A percentile compares a stretch with the other conserved stretches of the same genome.
phyloP scores from a whole-genome alignment of 2,329 filamentous ascomycete genomes.

The Cordyceps pruinosa region DNA sequence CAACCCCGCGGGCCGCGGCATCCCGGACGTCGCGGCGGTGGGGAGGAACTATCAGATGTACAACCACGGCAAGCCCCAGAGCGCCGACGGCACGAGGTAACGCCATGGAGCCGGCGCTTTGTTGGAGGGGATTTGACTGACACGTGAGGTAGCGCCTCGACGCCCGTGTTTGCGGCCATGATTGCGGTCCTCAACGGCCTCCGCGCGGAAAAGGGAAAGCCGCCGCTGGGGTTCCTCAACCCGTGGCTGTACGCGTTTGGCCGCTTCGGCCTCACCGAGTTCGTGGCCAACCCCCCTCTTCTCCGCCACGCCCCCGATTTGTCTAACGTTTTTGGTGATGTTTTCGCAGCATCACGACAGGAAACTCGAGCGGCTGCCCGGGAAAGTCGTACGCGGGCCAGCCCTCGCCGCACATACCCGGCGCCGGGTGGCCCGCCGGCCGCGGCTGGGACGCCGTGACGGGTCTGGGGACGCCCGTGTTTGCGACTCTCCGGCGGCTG shows the following conservation, averaged over 20 bases:
- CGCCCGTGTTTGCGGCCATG: slow-evolving; percentile 56
- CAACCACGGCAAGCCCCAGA: slow-evolving; percentile 21
- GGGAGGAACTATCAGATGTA: slow-evolving; percentile 27
- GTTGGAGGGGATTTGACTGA: too few relatives aligned
- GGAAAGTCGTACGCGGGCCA: slow-evolving; percentile 22
- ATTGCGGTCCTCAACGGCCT: slow-evolving; percentile 59
- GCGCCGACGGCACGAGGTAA: slow-evolving; percentile 30
- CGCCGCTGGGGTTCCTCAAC: slow-evolving; percentile 53
- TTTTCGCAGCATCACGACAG: slow-evolving; percentile 27
- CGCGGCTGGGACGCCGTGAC: slow-evolving; percentile 32
- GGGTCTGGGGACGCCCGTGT: slow-evolving; percentile 41
- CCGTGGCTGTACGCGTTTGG: slow-evolving; percentile 48
- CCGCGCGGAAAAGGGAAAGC: slow-evolving; percentile 46
- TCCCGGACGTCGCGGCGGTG: slow-evolving; percentile 57
- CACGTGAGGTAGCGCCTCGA: slow-evolving; percentile 41
- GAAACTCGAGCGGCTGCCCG: slow-evolving; percentile 26
- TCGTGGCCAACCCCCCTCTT: slow-evolving; percentile 13
- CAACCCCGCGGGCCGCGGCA: slow-evolving; percentile 45
- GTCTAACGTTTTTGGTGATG: slow-evolving; percentile 4
- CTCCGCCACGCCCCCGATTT: background rate
- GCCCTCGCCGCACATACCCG: slow-evolving; percentile 21
- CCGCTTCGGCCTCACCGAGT: slow-evolving; percentile 29
- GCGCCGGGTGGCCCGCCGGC: slow-evolving; percentile 23
- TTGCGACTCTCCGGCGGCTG: slow-evolving; percentile 24
- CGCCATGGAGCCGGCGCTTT: too few relatives aligned